These are phyloP conservation scores for Phalaenopsis equestris DNA, from an alignment of 106 monocot species.

Conservation along the genomic window DNA sequence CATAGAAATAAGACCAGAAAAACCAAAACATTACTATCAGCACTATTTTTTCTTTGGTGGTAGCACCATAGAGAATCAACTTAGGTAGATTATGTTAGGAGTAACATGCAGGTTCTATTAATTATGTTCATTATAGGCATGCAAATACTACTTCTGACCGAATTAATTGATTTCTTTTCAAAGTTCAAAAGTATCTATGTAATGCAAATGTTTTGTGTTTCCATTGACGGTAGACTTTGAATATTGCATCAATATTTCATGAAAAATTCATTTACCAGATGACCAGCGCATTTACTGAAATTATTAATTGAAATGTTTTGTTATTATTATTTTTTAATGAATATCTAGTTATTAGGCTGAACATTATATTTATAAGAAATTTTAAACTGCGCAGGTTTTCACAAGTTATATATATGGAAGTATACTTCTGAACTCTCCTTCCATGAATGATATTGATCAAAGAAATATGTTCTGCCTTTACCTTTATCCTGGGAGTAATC, in stretches of 20 bases:
- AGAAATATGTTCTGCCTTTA: conserved; percentile 75
- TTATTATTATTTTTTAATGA: background rate
- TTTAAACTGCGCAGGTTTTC: conserved; percentile 38
- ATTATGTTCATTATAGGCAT: background rate
- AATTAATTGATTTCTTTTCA: background rate
- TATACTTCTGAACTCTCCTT: conserved; percentile 54
- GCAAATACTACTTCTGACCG: background rate
- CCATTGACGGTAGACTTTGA: background rate
- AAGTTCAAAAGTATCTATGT: background rate
- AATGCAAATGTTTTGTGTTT: background rate
- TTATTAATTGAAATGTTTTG: background rate
- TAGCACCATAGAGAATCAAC: too few species aligned
- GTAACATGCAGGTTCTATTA: too few species aligned
- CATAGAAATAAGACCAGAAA: too few species aligned
- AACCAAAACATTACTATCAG: too few species aligned
- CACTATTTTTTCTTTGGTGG: too few species aligned
- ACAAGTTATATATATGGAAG: conserved; percentile 67
- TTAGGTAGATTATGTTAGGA: too few species aligned
- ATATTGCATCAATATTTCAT: background rate
- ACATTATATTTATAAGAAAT: conserved; percentile 4
- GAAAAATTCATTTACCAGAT: background rate
- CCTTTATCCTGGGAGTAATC: conserved; percentile 57
- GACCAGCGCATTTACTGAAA: background rate
- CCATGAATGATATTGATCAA: conserved; percentile 45
- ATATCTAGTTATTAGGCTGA: background rate